Conservation (phyloP, 2,329 filamentous ascomycete genomes). For the Colletotrichum abscissum region DNA sequence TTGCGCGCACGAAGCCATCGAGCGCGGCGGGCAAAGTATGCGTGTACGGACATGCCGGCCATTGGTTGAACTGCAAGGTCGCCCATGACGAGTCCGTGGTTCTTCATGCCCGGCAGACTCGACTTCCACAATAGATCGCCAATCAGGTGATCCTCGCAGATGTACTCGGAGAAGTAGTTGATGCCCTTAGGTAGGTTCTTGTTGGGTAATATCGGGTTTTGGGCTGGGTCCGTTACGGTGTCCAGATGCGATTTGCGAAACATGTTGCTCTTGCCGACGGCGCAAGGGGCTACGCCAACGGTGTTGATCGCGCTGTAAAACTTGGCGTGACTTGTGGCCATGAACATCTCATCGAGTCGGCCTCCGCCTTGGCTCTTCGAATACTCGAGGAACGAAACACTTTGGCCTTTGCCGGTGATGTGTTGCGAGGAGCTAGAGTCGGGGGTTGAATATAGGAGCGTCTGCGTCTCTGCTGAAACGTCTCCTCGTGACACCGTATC, state of each 20-base stretch:
- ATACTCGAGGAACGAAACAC: constrained; percentile 41
- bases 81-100: constrained; percentile 86
- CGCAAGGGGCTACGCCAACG: constrained; percentile 89
- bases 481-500: constrained; percentile 65
- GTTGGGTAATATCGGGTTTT: constrained; percentile 56
- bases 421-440: constrained; percentile 45
- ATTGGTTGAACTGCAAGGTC: constrained; percentile 93
- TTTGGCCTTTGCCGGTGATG: constrained; percentile 10
- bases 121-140: constrained; percentile 90
- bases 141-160: constrained; percentile 97
- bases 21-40: constrained; percentile 84
- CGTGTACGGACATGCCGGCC: constrained; percentile 78
- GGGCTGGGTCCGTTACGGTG: constrained; percentile 68
- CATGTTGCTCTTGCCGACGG: constrained; percentile 98
- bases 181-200: constrained; percentile 72
- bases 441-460: constrained; percentile 48
- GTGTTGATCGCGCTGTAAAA: constrained; percentile 99
- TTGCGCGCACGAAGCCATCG: constrained; percentile 95
- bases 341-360: constrained; percentile 92
- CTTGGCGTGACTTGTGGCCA: constrained; percentile 93
- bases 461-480: constrained; percentile 41
- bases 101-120: constrained; percentile 72
- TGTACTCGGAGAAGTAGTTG: constrained; percentile 94
- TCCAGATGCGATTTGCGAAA: constrained; percentile 93
- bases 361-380: constrained; percentile 72